These are phyloP conservation scores for Amaranthus tricolor DNA, from an alignment of 179 eudicot genomes.

Conservation along the genomic window DNA sequence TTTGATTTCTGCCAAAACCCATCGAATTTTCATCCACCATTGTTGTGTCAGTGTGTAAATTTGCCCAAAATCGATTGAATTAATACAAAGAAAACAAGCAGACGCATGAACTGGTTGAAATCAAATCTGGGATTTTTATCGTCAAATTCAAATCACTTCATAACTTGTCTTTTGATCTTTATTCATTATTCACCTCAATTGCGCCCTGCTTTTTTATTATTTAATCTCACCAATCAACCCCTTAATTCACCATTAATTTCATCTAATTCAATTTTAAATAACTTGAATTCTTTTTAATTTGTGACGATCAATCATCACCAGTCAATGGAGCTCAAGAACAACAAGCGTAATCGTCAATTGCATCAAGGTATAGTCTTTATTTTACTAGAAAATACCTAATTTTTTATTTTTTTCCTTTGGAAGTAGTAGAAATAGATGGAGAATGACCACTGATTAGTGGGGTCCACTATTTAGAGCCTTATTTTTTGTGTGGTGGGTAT, in stretches of 20 bases:
- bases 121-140: slow-evolving; percentile 42
- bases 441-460: slow-evolving; percentile 16
- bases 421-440: background rate
- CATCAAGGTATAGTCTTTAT: slow-evolving; percentile 43
- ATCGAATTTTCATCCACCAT: background rate
- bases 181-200: slow-evolving; percentile 59
- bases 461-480: slow-evolving; percentile 1
- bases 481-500: slow-evolving; percentile 14
- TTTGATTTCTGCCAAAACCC: background rate
- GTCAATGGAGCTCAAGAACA: slow-evolving; percentile 58
- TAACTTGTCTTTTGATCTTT: slow-evolving; percentile 50
- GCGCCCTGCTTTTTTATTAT: slow-evolving; percentile 33
- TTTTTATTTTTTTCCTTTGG: background rate
- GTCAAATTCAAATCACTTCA: slow-evolving; percentile 52
- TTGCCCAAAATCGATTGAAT: background rate
- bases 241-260: slow-evolving; percentile 19
- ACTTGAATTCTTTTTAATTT: slow-evolving; percentile 10
- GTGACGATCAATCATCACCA: slow-evolving; percentile 13
- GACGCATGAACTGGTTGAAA: slow-evolving; percentile 51
- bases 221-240: slow-evolving; percentile 32
- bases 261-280: background rate
- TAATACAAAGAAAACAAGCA: background rate
- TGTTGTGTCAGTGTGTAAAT: background rate
- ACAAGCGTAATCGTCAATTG: slow-evolving; percentile 62
- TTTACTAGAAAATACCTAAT: background rate